A percentile compares a stretch with the other conserved stretches of the same genome.
phyloP scores from a whole-genome alignment of 768 basidiomycete genomes.

The Rhizopogon vesiculosus region DNA sequence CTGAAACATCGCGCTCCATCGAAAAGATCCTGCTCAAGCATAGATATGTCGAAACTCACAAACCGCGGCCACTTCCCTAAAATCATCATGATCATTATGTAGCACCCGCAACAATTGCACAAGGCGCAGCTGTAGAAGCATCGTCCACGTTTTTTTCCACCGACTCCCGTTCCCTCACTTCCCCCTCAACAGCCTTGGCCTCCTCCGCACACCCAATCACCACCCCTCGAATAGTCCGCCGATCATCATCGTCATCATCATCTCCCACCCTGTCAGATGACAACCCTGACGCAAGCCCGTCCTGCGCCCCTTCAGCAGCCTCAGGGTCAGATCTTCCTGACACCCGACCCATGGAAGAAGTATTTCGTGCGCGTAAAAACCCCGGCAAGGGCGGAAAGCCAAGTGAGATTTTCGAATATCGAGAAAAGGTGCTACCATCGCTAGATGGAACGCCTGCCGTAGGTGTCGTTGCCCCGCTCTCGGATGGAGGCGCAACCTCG shows the following conservation, averaged over 20 bases:
- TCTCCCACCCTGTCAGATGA: slow-evolving; percentile 9
- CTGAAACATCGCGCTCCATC: too few species aligned
- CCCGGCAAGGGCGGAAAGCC: slow-evolving; percentile 60
- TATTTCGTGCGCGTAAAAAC: slow-evolving; percentile 58
- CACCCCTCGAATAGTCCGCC: slow-evolving; percentile 32
- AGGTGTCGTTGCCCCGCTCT: slow-evolving; percentile 57
- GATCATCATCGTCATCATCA: slow-evolving; percentile 36
- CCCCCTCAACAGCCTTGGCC: too few species aligned
- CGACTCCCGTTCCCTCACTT: slow-evolving; percentile 4
- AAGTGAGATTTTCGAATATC: slow-evolving; percentile 41
- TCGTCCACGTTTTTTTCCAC: slow-evolving; percentile 5
- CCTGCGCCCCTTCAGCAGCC: slow-evolving; percentile 14
- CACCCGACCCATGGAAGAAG: slow-evolving; percentile 33
- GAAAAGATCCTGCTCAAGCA: too few species aligned
- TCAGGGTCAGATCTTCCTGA: slow-evolving; percentile 19
- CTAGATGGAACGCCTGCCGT: slow-evolving; percentile 27
- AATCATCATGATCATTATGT: too few species aligned
- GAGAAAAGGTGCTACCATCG: slow-evolving; percentile 28
- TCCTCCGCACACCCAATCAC: slow-evolving; percentile 12
- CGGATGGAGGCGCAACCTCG: slow-evolving; percentile 38
- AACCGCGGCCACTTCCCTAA: too few species aligned
- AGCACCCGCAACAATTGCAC: slow-evolving; percentile 11
- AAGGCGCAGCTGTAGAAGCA: slow-evolving; percentile 8
- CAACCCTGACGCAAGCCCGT: slow-evolving; percentile 7
- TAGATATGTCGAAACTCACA: too few species aligned